Evolutionary conservation across 2,329 filamentous ascomycete species (phyloP), one percentile per base, ranked within the genome.

Genomic region (Claviceps pusilla): DNA sequence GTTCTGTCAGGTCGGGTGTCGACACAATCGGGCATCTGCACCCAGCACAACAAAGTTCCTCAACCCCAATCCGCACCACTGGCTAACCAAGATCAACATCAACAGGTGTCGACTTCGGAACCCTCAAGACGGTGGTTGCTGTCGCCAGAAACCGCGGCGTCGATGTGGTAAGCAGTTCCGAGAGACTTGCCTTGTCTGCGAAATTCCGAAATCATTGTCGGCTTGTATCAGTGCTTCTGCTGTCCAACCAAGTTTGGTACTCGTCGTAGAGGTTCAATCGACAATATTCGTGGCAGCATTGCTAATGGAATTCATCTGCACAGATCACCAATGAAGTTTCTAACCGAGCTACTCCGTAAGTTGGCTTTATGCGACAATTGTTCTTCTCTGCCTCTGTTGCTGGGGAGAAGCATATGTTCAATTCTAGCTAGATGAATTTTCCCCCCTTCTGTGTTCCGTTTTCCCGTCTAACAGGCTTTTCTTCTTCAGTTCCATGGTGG

Each of bases 301-400:
- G 47, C 47, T 54, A 39, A 54, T 29, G 12, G 11, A 7, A 11
- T 11, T 7, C 19, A 35, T n/a, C 14, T 10, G 56, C 64, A 55
- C 66, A 95, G 89, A 95, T 98, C 70, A 86, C 89, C 76, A 98
- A 98, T 79, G 93, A 98, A 75, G 93, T 97, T 65, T 98, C 93
- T 62, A 97, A 98, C 80, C 86, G 93, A 73, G 84, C 89, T 58
- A 98, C 93, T 64, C 93, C 93, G 88, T 96, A 87, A 79, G 89
- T 84, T 28, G 49, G 53, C 48, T 28, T n/a, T 53, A 29, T 33
- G 11, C n/a, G 50, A 45, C 55, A 63, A 66, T 19, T 2, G 55
- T 52, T 41, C 50, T 55, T 53, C 5, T 55, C 54, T 53, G n/a
- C 29, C 11, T 16, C 31, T 31, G 14, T 47, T 47, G 28, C 45